Evolutionary conservation across 2,329 filamentous ascomycete genomes (phyloP), one percentile per base, ranked within the genome.

Genomic region (Pseudohalonectria lignicola): DNA sequence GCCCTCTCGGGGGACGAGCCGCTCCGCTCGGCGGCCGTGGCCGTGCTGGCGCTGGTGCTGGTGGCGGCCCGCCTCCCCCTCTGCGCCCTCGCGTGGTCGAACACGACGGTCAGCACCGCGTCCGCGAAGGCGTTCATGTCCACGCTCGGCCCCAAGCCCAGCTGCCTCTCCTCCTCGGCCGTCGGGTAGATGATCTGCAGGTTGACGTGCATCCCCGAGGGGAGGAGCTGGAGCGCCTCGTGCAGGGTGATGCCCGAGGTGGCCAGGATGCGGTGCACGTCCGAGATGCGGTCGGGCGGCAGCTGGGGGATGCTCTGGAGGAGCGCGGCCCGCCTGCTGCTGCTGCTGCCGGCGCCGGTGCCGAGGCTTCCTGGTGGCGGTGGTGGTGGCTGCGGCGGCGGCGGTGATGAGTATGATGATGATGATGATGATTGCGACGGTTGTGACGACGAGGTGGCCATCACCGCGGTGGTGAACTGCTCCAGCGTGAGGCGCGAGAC

Each of bases 141-240:
- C 29, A 79, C 69, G 5, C 82, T 79, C 3, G 85, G 82, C 0
- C 82, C 79, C 10, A 94, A 70, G 16, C 78, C 76, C 19, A 86
- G 64, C 1, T 62, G 59, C 45, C 74, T 71, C 53, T 93, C 86
- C 51, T 94, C 85, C 4, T 77, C 67, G 13, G 72, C 58, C 0
- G 81, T 84, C 2, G 92, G 90, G 54, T 94, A 95, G 31, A 95
- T 66, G 28, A 95, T 73, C 49, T 95, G 87, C n/a, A 98, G 65
- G 56, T 96, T 93, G 49, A 94, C 74, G 54, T 94, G 84, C 59
- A 96, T 79, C 30, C 80, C 75, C 17, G 78, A 69, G 1, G 88
- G 87, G 12, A 98, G 68, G 13, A 85, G 64, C 2, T 72, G 62
- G 20, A 98, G 66, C 1, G 86, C 85, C 39, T 94, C 82, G 36